Conservation (phyloP, 768 basidiomycete species). For the Russula sp. region DNA sequence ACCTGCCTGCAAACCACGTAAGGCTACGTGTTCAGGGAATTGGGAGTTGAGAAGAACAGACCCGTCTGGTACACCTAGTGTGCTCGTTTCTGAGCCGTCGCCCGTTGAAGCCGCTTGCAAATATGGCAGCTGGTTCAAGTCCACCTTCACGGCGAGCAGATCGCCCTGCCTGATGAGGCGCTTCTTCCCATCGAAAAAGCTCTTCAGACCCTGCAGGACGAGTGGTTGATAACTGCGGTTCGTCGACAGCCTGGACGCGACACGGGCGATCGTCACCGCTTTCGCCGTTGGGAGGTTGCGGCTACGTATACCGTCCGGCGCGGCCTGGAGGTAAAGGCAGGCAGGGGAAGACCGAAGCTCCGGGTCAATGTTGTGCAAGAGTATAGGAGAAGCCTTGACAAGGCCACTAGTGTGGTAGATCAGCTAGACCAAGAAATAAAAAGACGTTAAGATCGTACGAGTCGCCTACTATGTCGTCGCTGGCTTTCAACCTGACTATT, state of each 20-base stretch:
- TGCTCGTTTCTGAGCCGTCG: slow-evolving; percentile 3
- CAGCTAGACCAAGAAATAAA: background rate
- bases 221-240: slow-evolving; percentile 55
- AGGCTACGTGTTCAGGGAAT: background rate
- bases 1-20: background rate
- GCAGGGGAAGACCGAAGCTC: slow-evolving; percentile 26
- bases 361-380: slow-evolving; percentile 47
- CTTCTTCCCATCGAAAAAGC: slow-evolving; percentile 47
- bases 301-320: slow-evolving; percentile 51
- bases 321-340: slow-evolving; percentile 35
- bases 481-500: slow-evolving; percentile 50
- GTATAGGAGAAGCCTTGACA: slow-evolving; percentile 39
- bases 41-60: background rate
- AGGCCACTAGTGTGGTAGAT: slow-evolving; percentile 30
- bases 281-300: slow-evolving; percentile 63
- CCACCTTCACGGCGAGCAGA: slow-evolving; percentile 56
- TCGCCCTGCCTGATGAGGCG: slow-evolving; percentile 69
- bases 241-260: slow-evolving; percentile 66
- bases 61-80: slow-evolving; percentile 5
- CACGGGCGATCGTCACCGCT: slow-evolving; percentile 67
- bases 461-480: slow-evolving; percentile 36
- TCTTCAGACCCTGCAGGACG: slow-evolving; percentile 54
- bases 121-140: slow-evolving; percentile 38
- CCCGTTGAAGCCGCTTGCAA: slow-evolving; percentile 1
- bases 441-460: slow-evolving; percentile 28